Conservation (phyloP, 1,284 basidiomycete genomes). For the Tetrapyrgos nigripes region DNA sequence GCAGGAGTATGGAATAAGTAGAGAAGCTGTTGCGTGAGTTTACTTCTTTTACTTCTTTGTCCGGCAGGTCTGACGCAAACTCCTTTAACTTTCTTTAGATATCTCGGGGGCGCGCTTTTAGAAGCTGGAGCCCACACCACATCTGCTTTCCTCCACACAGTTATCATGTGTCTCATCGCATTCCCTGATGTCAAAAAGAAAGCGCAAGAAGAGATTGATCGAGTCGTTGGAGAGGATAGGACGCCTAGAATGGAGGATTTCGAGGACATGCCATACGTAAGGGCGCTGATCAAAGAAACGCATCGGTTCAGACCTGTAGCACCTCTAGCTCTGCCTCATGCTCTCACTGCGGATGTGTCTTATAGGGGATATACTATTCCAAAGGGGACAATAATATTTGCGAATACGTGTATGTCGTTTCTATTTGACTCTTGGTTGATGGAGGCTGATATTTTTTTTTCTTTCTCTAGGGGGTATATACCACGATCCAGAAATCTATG, state of each 20-base stretch:
- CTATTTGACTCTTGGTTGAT: background rate
- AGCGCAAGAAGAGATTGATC: conserved; percentile 37
- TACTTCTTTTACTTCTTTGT: background rate
- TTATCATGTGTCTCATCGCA: conserved; percentile 20
- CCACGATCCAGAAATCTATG: conserved; percentile 23
- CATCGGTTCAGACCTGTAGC: conserved; percentile 28
- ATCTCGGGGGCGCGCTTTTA: conserved; percentile 23
- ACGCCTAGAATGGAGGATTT: conserved; percentile 31
- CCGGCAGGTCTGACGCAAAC: background rate
- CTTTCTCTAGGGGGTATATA: conserved; percentile 20
- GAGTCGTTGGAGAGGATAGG: conserved; percentile 27
- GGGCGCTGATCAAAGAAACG: conserved; percentile 32
- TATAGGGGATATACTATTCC: conserved; percentile 15
- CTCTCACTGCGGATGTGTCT: conserved; percentile 13
- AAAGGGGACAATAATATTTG: conserved; percentile 23
- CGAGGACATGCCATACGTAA: conserved; percentile 34
- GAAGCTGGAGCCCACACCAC: conserved; percentile 27
- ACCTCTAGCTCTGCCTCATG: conserved; percentile 22
- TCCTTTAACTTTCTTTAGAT: conserved; percentile 10
- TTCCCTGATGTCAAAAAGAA: conserved; percentile 30
- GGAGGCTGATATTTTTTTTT: conserved; percentile 7
- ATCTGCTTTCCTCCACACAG: conserved; percentile 15
- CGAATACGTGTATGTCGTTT: conserved; percentile 23
- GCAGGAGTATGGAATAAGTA: conserved; percentile 7
- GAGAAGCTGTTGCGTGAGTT: conserved; percentile 13